These are phyloP conservation scores for Penicillium sp. DNA, from an alignment of 2,329 filamentous ascomycete species.

Conservation along the genomic window DNA sequence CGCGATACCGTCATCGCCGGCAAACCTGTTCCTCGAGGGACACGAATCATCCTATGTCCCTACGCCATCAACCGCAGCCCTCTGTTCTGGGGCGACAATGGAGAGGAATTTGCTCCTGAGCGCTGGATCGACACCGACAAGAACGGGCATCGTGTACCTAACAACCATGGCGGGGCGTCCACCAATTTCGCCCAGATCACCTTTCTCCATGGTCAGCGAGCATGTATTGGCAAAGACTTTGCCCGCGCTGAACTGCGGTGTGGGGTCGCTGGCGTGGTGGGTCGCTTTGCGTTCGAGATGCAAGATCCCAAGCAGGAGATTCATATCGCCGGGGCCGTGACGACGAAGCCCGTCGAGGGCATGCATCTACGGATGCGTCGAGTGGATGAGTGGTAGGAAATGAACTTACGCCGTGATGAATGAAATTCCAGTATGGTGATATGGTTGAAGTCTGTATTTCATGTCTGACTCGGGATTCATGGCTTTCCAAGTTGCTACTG, in stretches of 20 bases:
- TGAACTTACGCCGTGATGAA: not conserved
- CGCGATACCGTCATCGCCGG: conserved; percentile 53
- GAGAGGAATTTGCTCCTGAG: conserved; percentile 67
- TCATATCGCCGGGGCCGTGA: conserved; percentile 35
- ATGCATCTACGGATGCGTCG: conserved; percentile 33
- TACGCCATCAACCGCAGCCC: conserved; percentile 66
- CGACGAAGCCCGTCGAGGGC: conserved; percentile 38
- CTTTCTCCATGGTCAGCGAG: conserved; percentile 36
- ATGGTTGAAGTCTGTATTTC: too few species aligned
- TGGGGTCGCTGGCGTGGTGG: conserved; percentile 37
- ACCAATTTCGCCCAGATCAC: conserved; percentile 39
- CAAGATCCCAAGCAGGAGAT: conserved; percentile 34
- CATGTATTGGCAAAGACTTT: conserved; percentile 42
- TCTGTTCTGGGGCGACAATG: conserved; percentile 68
- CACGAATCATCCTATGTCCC: conserved; percentile 60
- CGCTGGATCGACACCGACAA: conserved; percentile 60
- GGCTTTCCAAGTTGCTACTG: too few species aligned
- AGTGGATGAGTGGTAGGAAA: conserved; percentile 30
- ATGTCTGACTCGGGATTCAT: too few species aligned
- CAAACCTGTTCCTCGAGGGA: conserved; percentile 62
- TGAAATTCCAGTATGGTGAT: too few species aligned
- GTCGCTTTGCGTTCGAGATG: conserved; percentile 33
- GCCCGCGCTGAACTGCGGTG: conserved; percentile 39
- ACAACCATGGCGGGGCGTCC: conserved; percentile 47
- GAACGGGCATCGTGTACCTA: conserved; percentile 46